Evolutionary conservation across 176 grass and related monocot species (phyloP), one percentile per base, ranked within the genome.

Genomic region (Chrysopogon serrulatus): DNA sequence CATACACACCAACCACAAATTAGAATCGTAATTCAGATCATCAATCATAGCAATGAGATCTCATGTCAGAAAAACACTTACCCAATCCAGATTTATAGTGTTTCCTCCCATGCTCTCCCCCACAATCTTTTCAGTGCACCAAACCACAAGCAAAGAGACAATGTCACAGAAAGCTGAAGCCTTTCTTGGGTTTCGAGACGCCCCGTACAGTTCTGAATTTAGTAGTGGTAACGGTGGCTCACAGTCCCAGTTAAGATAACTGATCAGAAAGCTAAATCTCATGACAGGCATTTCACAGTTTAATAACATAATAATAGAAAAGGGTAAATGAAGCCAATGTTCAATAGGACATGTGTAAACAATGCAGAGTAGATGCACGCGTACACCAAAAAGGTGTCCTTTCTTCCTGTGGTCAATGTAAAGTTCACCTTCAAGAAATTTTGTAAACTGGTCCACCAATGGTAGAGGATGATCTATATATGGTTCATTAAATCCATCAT

Each of bases 61-160:
- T 69, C 36, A 47, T 83, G 45, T n/a, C 75, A 80, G 54, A 78
- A 87, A 83, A 90, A 79, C 69, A 75, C 19, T 53, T 83, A 60
- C 30, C 81, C 74, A 40, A 79, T 78, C 70, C 57, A 40, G 84
- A 82, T 79, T 86, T 86, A 56, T 79, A 87, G 24, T 27, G 30
- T 79, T 87, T 90, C 31, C 59, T 51, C 84, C 75, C 89, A 90
- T 84, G 61, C 68, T 33, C 60, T 70, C 39, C 66, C 33, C 59
- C 73, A 53, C 74, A 74, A 68, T 74, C 88, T 90, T 86, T 83
- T 86, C 84, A 79, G 74, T 74, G 84, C 84, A 86, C 79, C 79
- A 83, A 83, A 78, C 73, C 79, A 86, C 59, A 86, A 83, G 84
- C 79, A 87, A 79, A 83, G 84, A 73, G 65, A 66, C 4, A 70